Evolutionary conservation across 306 rosid genomes (phyloP), one percentile per base, ranked within the genome.

Genomic region (Prunus padus): DNA sequence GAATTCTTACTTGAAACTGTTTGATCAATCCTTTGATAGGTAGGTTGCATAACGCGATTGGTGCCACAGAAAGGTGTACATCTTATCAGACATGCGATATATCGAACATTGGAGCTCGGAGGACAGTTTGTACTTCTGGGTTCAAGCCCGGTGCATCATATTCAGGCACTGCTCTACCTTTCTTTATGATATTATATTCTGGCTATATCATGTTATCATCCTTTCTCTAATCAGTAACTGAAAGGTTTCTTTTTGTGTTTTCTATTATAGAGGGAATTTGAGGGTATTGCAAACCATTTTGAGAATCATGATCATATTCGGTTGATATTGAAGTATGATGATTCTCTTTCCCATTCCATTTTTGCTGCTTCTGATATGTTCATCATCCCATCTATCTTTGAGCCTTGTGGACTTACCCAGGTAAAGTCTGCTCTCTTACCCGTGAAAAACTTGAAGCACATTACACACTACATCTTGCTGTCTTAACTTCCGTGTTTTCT

Each of bases 361-460:
- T 92, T 62, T 75, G 97, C 97, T 61, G 97, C 92, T 28, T 92
- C 97, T 80, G 97, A 95, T 84, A 90, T 95, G 97, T 88, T 95
- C 88, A 88, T 90, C 76, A 83, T 95, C 81, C 99, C 99, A 55
- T 95, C 99, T 0, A 89, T 95, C 86, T 95, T 95, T 74, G 99
- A 95, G 86, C 99, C 99, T 37, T 95, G 99, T 77, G 99, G 99
- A 73, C 89, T 95, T 73, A 95, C 99, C 66, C 99, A 95, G 97
- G 99, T 95, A 86, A 73, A 50, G 64, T 69, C 72, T 66, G 75
- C 65, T 49, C 28, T 54, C 75, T 33, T 23, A 30, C 51, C 47
- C 76, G 23, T 50, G 62, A 74, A 69, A 69, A 76, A 59, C 54
- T 69, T 77, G 51, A 37, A 65, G 72, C 33, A 44, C 50, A 54